These are phyloP conservation scores for Cyberlindnera xishuangbannaensis DNA, from an alignment of 805 yeast genomes.

Conservation along the genomic window DNA sequence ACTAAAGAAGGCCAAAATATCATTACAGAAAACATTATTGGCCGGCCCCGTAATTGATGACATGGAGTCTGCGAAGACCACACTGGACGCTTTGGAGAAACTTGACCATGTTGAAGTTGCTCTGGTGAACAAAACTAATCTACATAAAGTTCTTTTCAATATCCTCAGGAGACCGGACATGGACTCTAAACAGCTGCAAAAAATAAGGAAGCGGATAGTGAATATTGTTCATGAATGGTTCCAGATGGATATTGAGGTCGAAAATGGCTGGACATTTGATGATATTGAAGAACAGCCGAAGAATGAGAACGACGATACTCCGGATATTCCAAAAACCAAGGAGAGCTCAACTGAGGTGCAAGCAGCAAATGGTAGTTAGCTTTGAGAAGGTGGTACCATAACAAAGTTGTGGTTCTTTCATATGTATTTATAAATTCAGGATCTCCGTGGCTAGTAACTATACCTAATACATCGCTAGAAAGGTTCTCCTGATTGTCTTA, in stretches of 20 bases:
- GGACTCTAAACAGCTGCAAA: constrained; percentile 10
- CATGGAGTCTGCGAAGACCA: constrained; percentile 17
- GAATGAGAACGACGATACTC: constrained; percentile 1
- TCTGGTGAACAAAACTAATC: constrained; percentile 26
- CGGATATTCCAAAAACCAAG: not conserved
- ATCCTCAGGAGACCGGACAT: constrained; percentile 34
- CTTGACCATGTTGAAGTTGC: constrained; percentile 25
- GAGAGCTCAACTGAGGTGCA: too few species aligned
- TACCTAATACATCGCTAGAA: too few species aligned
- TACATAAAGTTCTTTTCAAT: constrained; percentile 28
- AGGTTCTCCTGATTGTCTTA: too few species aligned
- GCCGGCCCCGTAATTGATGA: constrained; percentile 13
- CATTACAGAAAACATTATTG: constrained; percentile 18
- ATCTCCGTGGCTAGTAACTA: too few species aligned
- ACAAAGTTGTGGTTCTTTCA: too few species aligned
- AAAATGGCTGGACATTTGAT: constrained; percentile 26
- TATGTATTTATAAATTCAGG: too few species aligned
- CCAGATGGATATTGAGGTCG: constrained; percentile 24
- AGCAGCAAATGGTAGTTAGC: too few species aligned
- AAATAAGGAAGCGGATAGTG: constrained; percentile 14
- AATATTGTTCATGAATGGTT: constrained; percentile 23
- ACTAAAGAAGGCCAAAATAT: constrained; percentile 26
- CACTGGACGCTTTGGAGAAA: constrained; percentile 22
- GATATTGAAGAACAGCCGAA: constrained; percentile 11
- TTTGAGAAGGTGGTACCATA: too few species aligned